These are phyloP conservation scores for Chalciporus sp. DNA, from an alignment of 1,284 basidiomycete species.

Conservation along the genomic window DNA sequence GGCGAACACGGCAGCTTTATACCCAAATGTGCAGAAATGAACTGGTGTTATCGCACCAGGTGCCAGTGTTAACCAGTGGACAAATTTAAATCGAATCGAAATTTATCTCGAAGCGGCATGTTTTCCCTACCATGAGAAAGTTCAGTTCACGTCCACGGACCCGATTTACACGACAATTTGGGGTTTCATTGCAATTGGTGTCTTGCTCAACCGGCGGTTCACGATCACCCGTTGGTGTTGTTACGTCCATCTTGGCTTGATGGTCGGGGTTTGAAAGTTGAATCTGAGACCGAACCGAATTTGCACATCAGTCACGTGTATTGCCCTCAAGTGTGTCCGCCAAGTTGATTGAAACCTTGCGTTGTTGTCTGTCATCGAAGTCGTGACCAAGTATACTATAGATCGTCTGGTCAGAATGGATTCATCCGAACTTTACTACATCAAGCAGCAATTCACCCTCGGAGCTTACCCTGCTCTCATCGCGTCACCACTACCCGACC, in stretches of 20 bases:
- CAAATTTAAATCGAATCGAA: background rate
- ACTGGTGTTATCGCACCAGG: no score
- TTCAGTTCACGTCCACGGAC: no score
- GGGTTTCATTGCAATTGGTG: no score
- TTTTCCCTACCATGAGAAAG: background rate
- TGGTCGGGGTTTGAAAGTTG: no score
- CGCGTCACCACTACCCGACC: constrained; percentile 56
- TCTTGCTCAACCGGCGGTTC: no score
- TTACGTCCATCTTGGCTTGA: no score
- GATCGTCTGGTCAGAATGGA: constrained; percentile 54
- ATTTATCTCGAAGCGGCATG: background rate
- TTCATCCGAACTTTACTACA: constrained; percentile 79
- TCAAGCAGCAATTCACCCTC: constrained; percentile 85
- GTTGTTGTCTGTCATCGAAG: background rate
- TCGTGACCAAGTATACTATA: background rate
- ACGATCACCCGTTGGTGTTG: no score
- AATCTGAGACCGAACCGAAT: background rate
- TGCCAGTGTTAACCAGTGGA: no score
- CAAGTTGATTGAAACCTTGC: background rate
- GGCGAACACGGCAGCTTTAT: no score
- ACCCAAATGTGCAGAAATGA: no score
- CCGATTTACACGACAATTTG: background rate
- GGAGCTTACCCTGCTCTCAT: constrained; percentile 70
- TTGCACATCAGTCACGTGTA: background rate
- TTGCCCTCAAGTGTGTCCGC: background rate